phyloP scores from a whole-genome alignment of 768 basidiomycete genomes.

The Solioccasus polychromus region DNA sequence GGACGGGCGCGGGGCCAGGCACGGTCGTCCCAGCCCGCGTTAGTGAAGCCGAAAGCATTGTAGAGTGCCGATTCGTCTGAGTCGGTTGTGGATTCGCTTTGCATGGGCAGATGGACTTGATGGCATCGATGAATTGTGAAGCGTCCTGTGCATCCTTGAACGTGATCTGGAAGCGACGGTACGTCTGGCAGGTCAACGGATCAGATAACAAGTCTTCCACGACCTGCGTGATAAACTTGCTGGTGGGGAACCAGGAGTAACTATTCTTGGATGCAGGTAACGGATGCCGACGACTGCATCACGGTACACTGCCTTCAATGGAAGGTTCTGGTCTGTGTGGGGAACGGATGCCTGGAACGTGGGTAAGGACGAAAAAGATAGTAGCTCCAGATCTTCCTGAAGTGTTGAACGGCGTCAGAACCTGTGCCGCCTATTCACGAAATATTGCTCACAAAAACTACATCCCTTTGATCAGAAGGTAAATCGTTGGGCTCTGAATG shows the following conservation, averaged over 20 bases:
- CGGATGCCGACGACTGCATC: constrained; percentile 72
- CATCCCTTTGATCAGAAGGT: constrained; percentile 48
- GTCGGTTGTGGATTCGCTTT: constrained; percentile 48
- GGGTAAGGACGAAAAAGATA: constrained; percentile 57
- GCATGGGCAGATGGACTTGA: constrained; percentile 73
- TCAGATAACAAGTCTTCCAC: constrained; percentile 4
- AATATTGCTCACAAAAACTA: constrained; percentile 58
- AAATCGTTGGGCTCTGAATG: constrained; percentile 35
- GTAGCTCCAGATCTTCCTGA: constrained; percentile 76
- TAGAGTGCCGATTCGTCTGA: constrained; percentile 16
- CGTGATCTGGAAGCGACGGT: constrained; percentile 75
- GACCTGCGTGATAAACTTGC: constrained; percentile 21
- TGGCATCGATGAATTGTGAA: constrained; percentile 55
- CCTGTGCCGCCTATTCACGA: not conserved
- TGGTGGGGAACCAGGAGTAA: constrained; percentile 27
- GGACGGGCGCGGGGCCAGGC: not conserved
- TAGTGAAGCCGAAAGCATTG: constrained; percentile 14
- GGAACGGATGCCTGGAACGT: constrained; percentile 26
- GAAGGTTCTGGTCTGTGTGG: constrained; percentile 51
- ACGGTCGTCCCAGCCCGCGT: constrained; percentile 16
- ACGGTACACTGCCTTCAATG: constrained; percentile 79
- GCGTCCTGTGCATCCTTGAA: constrained; percentile 52
- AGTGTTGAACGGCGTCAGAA: constrained; percentile 11
- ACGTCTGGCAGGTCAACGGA: constrained; percentile 43
- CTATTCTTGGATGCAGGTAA: constrained; percentile 54